Conservation (phyloP, 75 land plant species). For the Pinus albicaulis region DNA sequence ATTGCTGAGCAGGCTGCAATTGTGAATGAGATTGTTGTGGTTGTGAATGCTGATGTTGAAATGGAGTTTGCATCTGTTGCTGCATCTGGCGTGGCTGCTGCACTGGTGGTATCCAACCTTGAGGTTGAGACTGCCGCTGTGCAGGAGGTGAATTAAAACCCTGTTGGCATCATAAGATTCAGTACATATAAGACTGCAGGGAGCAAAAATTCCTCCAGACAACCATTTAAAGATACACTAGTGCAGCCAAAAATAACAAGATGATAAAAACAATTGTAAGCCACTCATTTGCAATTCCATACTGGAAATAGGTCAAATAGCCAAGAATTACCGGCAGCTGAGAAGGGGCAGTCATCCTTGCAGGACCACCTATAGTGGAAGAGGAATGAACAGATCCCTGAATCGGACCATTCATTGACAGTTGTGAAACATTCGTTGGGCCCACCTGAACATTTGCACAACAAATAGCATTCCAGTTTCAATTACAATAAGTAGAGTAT, state of each 20-base stretch:
- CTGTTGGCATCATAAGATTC: slow-evolving; percentile 14
- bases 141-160: slow-evolving; percentile 22
- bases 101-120: slow-evolving; percentile 39
- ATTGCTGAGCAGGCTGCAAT: slow-evolving; percentile 22
- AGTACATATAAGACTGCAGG: background rate
- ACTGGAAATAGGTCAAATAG: background rate
- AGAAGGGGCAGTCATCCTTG: slow-evolving; percentile 7
- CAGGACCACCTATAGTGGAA: slow-evolving; percentile 3
- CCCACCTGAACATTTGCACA: background rate
- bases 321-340: background rate
- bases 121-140: slow-evolving; percentile 20
- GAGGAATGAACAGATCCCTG: background rate
- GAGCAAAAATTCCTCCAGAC: background rate
- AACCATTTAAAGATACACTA: too few relatives aligned
- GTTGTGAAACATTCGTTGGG: background rate
- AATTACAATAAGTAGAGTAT: background rate
- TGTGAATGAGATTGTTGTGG: slow-evolving; percentile 23
- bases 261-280: too few relatives aligned
- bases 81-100: slow-evolving; percentile 45
- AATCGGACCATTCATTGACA: background rate
- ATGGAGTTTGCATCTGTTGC: slow-evolving; percentile 40
- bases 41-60: slow-evolving; percentile 32
- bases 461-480: background rate
- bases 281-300: too few relatives aligned
- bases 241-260: too few relatives aligned